Conservation (phyloP, 352 stramenopile species). For the Pythium apleroticum region DNA sequence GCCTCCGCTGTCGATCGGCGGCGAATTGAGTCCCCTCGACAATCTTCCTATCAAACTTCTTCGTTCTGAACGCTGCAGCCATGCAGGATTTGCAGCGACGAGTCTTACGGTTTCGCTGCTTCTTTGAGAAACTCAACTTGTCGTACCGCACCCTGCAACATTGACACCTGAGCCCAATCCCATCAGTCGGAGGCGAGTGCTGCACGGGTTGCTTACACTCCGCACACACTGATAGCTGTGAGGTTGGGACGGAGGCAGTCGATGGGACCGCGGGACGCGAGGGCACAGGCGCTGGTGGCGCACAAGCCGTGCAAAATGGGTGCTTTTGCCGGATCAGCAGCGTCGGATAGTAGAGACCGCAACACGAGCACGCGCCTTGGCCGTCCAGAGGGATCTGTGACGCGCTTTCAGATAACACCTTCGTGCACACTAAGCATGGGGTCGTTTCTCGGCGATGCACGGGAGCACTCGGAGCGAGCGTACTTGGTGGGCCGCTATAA, state of each 20-base stretch:
- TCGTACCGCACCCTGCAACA: too few species aligned
- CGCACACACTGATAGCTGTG: not conserved
- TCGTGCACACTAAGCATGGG: conserved; percentile 2
- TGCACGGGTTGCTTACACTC: not conserved
- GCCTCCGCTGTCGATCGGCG: too few species aligned
- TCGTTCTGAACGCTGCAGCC: too few species aligned
- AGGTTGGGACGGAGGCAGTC: not conserved
- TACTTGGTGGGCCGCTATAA: not conserved
- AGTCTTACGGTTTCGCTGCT: too few species aligned
- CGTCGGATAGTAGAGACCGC: conserved; percentile 5
- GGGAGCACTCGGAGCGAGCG: not conserved
- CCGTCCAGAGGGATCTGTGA: conserved; percentile 1
- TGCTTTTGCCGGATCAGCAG: not conserved
- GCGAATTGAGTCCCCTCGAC: too few species aligned
- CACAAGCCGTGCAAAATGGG: conserved; percentile 8
- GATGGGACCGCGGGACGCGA: not conserved
- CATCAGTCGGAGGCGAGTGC: too few species aligned
- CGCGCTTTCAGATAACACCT: not conserved
- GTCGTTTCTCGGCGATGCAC: not conserved
- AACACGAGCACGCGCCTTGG: conserved; percentile 10
- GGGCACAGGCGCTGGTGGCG: not conserved
- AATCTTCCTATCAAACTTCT: too few species aligned
- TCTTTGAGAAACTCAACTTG: too few species aligned
- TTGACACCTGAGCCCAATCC: too few species aligned
- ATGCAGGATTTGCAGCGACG: too few species aligned